Percentiles rank a stretch among this genome's conserved stretches.
phyloP scores from a whole-genome alignment of 345 rosid species.

The Angophora floribunda region DNA sequence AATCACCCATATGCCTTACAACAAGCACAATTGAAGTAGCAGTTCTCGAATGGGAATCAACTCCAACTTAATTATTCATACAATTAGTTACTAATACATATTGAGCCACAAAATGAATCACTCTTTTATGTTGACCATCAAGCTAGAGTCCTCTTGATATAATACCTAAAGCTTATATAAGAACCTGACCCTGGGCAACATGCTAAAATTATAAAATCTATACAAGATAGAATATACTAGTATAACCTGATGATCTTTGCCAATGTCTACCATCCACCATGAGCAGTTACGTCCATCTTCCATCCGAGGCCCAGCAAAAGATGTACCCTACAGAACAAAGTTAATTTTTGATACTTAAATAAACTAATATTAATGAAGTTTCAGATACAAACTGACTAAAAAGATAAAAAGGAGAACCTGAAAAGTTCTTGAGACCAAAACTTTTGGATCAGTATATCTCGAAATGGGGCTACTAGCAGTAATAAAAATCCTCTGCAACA shows the following conservation, averaged over 20 bases:
- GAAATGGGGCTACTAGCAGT: slow-evolving; percentile 81
- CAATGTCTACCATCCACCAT: slow-evolving; percentile 96
- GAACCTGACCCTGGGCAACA: neutral
- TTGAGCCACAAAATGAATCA: neutral
- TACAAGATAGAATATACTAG: neutral
- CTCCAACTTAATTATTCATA: neutral
- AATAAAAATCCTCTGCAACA: slow-evolving; percentile 56
- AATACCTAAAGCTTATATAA: neutral
- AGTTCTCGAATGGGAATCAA: neutral
- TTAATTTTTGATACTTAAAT: neutral
- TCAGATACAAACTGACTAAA: neutral
- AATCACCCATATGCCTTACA: neutral
- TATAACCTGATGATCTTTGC: slow-evolving; percentile 85
- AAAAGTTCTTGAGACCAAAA: slow-evolving; percentile 72
- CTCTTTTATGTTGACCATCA: neutral
- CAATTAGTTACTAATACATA: neutral
- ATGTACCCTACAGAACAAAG: slow-evolving; percentile 48
- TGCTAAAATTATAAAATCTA: neutral
- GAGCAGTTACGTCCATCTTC: slow-evolving; percentile 55
- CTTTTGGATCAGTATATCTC: slow-evolving; percentile 84
- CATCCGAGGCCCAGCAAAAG: slow-evolving; percentile 75
- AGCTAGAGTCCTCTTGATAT: neutral
- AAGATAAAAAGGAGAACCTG: slow-evolving; percentile 27
- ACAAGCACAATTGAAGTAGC: too few species aligned
- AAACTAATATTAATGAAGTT: neutral